Evolutionary conservation across 176 grass and related monocot genomes (phyloP).

Genomic region (Rhynchospora breviuscula): DNA sequence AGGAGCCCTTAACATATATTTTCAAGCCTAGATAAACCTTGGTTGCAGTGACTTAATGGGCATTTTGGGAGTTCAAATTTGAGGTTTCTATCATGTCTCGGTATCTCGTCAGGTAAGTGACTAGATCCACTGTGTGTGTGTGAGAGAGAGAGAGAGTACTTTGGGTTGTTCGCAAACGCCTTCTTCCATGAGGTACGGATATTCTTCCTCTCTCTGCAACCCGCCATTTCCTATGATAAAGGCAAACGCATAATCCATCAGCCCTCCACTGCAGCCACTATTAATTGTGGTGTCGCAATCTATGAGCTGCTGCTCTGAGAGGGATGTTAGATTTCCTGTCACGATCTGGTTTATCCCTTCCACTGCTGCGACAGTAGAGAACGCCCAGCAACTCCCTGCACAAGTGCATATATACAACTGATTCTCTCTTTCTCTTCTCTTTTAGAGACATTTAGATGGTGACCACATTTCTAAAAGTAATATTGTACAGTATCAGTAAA

Average conservation of each 20-base stretch:
- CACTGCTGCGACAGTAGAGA: conserved; percentile 72
- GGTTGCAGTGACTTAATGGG: neutral
- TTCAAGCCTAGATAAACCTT: neutral
- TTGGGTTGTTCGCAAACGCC: conserved; percentile 45
- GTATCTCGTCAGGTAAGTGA: neutral
- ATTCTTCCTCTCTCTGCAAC: conserved; percentile 51
- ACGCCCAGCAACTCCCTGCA: conserved; percentile 86
- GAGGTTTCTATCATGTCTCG: neutral
- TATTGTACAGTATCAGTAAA: neutral
- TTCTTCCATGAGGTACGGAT: conserved; percentile 83
- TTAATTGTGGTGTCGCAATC: conserved; percentile 66
- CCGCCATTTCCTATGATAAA: conserved; percentile 63
- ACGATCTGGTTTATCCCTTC: conserved; percentile 80
- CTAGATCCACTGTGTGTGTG: neutral
- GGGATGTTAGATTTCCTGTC: conserved; percentile 56
- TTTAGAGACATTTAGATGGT: neutral
- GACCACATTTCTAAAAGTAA: too few species aligned
- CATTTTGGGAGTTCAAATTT: neutral
- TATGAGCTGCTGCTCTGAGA: conserved; percentile 83
- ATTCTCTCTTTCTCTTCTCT: neutral
- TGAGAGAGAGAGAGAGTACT: conserved; percentile 7
- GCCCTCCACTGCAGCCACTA: conserved; percentile 49
- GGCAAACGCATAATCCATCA: conserved; percentile 78
- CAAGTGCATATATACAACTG: neutral
- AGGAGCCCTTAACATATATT: neutral